Conservation (phyloP, 345 rosid species). For the Firmiana major region DNA sequence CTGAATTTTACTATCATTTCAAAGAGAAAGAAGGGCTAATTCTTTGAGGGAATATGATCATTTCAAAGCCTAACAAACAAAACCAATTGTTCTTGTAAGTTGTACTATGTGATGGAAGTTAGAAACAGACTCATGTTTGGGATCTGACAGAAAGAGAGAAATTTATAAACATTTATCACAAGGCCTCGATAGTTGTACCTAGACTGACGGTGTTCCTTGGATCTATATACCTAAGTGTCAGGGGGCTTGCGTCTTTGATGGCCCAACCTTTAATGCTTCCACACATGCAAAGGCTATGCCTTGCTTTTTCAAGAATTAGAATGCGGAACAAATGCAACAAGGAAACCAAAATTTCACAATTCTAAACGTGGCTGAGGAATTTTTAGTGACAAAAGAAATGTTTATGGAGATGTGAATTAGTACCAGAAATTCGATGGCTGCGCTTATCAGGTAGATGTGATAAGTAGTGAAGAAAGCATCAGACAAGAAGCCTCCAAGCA, state of each 20-base stretch:
- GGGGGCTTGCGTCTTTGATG: not conserved
- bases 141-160: not conserved
- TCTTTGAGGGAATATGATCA: not conserved
- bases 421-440: constrained; percentile 66
- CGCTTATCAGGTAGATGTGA: constrained; percentile 59
- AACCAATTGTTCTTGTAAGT: not conserved
- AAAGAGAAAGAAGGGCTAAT: too few relatives aligned
- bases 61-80: not conserved
- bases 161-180: constrained; percentile 5
- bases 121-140: not conserved
- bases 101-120: not conserved
- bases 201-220: not conserved
- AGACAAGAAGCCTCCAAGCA: constrained; percentile 79
- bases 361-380: not conserved
- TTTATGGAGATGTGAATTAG: not conserved
- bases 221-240: not conserved
- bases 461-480: constrained; percentile 68
- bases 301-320: not conserved
- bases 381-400: not conserved
- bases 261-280: constrained; percentile 7
- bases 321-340: not conserved
- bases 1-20: not conserved
- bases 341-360: not conserved
- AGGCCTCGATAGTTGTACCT: constrained; percentile 4
- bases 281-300: not conserved